phyloP scores from a whole-genome alignment of 306 rosid species.

The Aeschynomene evenia region DNA sequence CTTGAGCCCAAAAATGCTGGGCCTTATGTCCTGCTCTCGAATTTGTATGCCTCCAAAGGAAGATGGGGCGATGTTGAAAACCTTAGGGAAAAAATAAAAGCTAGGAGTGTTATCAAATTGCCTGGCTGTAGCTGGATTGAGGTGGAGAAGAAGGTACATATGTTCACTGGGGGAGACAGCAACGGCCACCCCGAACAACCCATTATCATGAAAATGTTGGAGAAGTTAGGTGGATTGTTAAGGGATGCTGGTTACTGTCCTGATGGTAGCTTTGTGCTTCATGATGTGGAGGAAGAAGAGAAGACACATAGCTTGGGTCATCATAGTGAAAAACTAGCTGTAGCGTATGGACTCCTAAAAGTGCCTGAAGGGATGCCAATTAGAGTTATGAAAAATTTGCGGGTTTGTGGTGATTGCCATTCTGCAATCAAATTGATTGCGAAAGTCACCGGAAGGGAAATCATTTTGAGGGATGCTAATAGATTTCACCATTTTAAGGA shows the following conservation, averaged over 20 bases:
- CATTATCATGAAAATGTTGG: conserved; percentile 50
- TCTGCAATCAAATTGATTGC: conserved; percentile 68
- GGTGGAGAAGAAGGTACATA: conserved; percentile 62
- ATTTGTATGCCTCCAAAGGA: conserved; percentile 61
- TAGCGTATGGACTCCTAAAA: conserved; percentile 72
- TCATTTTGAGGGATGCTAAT: conserved; percentile 71
- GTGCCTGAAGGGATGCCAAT: conserved; percentile 60
- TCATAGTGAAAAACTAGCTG: conserved; percentile 75
- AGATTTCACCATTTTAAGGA: conserved; percentile 77
- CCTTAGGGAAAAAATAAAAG: conserved; percentile 46
- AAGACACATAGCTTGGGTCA: conserved; percentile 59
- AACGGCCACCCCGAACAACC: conserved; percentile 62
- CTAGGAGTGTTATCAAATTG: conserved; percentile 55
- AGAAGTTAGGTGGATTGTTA: conserved; percentile 52
- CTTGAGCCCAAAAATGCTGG: conserved; percentile 71
- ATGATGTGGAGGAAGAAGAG: conserved; percentile 82
- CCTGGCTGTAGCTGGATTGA: conserved; percentile 84
- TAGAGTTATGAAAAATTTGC: conserved; percentile 73
- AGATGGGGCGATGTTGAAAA: conserved; percentile 61
- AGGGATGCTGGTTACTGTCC: conserved; percentile 76
- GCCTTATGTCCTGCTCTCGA: conserved; percentile 58
- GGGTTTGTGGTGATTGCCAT: conserved; percentile 82
- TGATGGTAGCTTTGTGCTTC: conserved; percentile 69
- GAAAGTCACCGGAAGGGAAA: conserved; percentile 72
- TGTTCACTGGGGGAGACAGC: conserved; percentile 64